Conservation (phyloP, 2,329 filamentous ascomycete species). For the Drechslera avenae region DNA sequence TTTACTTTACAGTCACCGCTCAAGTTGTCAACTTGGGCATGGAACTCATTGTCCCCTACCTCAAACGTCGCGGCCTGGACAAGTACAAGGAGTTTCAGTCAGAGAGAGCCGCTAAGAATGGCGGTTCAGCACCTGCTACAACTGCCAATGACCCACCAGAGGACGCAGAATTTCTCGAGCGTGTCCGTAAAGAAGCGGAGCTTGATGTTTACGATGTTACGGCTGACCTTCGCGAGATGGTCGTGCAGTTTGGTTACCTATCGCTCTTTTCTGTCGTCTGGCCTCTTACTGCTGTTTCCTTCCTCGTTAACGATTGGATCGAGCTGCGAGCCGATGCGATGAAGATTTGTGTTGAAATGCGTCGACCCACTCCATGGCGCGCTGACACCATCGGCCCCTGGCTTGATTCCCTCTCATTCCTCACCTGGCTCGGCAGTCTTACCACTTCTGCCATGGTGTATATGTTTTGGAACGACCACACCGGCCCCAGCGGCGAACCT, state of each 20-base stretch:
- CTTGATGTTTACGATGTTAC: slow-evolving; percentile 88
- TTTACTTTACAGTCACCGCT: slow-evolving; percentile 93
- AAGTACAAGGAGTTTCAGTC: slow-evolving; percentile 79
- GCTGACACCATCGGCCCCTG: slow-evolving; percentile 94
- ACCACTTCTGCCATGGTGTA: slow-evolving; percentile 88
- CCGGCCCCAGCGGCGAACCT: slow-evolving; percentile 69
- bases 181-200: slow-evolving; percentile 82
- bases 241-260: slow-evolving; percentile 74
- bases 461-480: slow-evolving; percentile 75
- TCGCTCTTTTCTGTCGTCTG: slow-evolving; percentile 91
- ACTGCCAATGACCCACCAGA: slow-evolving; percentile 70
- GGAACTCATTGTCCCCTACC: slow-evolving; percentile 82
- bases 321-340: slow-evolving; percentile 91
- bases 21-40: slow-evolving; percentile 86
- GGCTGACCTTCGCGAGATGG: slow-evolving; percentile 78
- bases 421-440: slow-evolving; percentile 92
- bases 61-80: slow-evolving; percentile 77
- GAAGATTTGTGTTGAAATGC: slow-evolving; percentile 89
- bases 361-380: slow-evolving; percentile 86
- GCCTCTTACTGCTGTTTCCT: slow-evolving; percentile 88
- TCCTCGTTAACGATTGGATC: slow-evolving; percentile 94
- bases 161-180: slow-evolving; percentile 77
- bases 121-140: slow-evolving; percentile 56
- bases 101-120: slow-evolving; percentile 62
- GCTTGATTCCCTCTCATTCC: slow-evolving; percentile 81